Percentiles rank a stretch among this genome's conserved stretches.
Conservation (phyloP, 129 eudicot species). For the Lonicera japonica region DNA sequence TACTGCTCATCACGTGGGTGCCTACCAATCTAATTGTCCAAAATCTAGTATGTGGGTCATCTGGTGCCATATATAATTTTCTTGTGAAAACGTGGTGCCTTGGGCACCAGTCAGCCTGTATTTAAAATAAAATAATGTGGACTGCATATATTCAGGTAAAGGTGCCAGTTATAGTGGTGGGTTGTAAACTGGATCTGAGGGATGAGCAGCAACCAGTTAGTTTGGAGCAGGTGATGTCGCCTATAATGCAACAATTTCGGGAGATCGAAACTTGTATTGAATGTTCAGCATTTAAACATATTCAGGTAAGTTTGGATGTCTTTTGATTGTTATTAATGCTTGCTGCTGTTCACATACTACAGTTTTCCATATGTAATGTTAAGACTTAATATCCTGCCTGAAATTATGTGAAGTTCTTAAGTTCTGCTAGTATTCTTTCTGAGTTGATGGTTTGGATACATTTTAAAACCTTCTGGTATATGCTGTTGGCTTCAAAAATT, state of each 20-base stretch:
- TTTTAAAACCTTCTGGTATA: background rate
- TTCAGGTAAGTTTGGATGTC: background rate
- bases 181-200: slow-evolving; percentile 90
- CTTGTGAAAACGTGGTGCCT: too few species aligned
- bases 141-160: slow-evolving; percentile 44
- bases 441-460: background rate
- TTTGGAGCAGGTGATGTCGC: slow-evolving; percentile 86
- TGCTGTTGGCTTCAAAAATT: background rate
- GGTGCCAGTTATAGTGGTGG: slow-evolving; percentile 95
- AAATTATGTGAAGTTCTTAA: background rate
- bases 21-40: too few species aligned
- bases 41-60: too few species aligned
- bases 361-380: background rate
- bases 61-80: too few species aligned
- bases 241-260: slow-evolving; percentile 84
- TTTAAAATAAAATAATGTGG: background rate
- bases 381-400: background rate
- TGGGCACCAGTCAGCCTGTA: too few species aligned
- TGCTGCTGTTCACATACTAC: background rate
- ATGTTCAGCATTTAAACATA: slow-evolving; percentile 47
- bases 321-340: background rate
- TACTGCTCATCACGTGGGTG: background rate
- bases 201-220: slow-evolving; percentile 67
- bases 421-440: background rate
- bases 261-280: slow-evolving; percentile 84